These are phyloP conservation scores for Triticum urartu DNA, from an alignment of 176 grass and related monocot genomes.

Conservation along the genomic window DNA sequence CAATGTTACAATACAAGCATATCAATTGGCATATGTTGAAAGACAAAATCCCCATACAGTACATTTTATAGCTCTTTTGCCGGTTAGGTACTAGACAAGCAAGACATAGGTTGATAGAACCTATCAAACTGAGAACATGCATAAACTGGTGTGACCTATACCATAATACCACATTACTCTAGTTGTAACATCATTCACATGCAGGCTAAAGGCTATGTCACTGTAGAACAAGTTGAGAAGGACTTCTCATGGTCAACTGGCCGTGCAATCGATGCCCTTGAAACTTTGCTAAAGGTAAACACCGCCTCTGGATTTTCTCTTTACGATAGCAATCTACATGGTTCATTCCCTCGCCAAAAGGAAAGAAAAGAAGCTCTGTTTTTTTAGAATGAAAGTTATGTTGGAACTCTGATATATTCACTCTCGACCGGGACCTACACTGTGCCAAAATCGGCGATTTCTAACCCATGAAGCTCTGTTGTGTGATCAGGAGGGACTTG, in stretches of 20 bases:
- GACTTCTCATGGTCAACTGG: slow-evolving; percentile 79
- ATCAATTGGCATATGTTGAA: neutral
- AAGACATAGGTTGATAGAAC: neutral
- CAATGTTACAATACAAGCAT: slow-evolving; percentile 3
- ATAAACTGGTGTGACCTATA: neutral
- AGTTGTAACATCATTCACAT: slow-evolving; percentile 33
- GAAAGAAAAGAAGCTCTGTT: neutral
- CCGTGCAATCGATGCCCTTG: slow-evolving; percentile 74
- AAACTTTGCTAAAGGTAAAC: slow-evolving; percentile 88
- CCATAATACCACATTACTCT: neutral
- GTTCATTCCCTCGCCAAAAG: neutral
- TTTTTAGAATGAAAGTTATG: neutral
- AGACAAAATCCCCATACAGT: neutral
- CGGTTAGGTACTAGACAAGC: neutral
- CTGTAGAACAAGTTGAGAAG: slow-evolving; percentile 67
- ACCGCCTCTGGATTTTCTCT: neutral
- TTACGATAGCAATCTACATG: neutral
- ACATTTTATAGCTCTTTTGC: neutral
- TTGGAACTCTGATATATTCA: neutral
- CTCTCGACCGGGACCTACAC: neutral
- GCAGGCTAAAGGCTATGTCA: slow-evolving; percentile 81
- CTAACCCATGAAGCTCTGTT: neutral
- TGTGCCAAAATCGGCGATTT: neutral
- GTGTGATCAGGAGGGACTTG: slow-evolving; percentile 75
- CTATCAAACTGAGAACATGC: neutral